These are phyloP conservation scores for Maudiozyma turicensis DNA, from an alignment of 805 yeast species.

Conservation along the genomic window DNA sequence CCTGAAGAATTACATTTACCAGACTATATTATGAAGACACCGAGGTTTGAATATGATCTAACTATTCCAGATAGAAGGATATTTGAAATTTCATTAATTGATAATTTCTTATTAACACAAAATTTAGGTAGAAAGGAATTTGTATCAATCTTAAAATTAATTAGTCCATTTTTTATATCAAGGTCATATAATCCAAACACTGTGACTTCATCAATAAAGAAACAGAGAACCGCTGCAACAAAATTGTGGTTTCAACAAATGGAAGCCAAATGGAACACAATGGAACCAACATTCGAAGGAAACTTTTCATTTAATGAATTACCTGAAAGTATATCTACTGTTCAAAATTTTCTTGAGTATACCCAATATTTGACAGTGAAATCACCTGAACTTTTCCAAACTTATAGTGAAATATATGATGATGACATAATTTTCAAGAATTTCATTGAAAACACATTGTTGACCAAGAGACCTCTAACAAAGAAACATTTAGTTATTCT, in stretches of 20 bases:
- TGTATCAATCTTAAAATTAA: conserved; percentile 31
- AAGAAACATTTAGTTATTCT: conserved; percentile 12
- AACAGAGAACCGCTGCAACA: conserved; percentile 14
- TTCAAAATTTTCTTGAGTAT: conserved; percentile 19
- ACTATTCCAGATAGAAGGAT: conserved; percentile 28
- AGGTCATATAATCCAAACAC: conserved; percentile 30
- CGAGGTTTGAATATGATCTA: conserved; percentile 20
- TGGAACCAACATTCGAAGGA: neutral
- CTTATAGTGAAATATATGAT: conserved; percentile 20
- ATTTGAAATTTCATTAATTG: conserved; percentile 36
- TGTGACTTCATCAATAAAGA: conserved; percentile 18
- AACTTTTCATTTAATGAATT: conserved; percentile 4
- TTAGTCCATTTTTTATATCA: conserved; percentile 37
- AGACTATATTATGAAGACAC: conserved; percentile 16
- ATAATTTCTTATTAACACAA: conserved; percentile 38
- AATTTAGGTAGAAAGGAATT: conserved; percentile 42
- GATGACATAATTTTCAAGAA: conserved; percentile 20
- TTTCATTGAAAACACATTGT: conserved; percentile 20
- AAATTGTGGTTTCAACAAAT: conserved; percentile 24
- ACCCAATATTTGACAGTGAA: conserved; percentile 16
- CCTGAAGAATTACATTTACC: conserved; percentile 10
- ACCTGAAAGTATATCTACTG: conserved; percentile 15
- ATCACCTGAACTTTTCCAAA: conserved; percentile 16
- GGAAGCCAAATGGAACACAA: conserved; percentile 20
- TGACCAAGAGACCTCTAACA: conserved; percentile 19